Conservation (phyloP, 2,329 filamentous ascomycete genomes). For the Xenoacremonium recifei region DNA sequence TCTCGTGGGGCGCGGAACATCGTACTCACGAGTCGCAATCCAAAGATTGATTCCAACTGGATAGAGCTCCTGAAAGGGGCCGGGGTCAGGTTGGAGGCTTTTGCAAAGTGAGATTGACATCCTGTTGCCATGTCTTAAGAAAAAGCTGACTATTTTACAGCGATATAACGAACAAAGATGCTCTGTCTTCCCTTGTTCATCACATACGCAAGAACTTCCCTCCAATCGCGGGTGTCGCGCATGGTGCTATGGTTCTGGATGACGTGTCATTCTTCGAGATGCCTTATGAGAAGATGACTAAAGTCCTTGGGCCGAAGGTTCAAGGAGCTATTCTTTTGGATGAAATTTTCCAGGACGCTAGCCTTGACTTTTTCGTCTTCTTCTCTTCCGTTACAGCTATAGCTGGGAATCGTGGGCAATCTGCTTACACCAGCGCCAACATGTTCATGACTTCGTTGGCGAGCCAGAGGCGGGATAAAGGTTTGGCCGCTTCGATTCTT, state of each 20-base stretch:
- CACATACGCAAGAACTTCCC: conserved; percentile 24
- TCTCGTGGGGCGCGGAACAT: conserved; percentile 34
- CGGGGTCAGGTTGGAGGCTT: conserved; percentile 6
- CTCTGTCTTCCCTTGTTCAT: conserved; percentile 5
- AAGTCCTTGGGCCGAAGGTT: conserved; percentile 36
- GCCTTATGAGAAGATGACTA: conserved; percentile 25
- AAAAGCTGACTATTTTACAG: neutral
- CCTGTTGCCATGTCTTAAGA: too few relatives aligned
- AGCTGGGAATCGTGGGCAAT: conserved; percentile 36
- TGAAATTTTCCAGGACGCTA: conserved; percentile 24
- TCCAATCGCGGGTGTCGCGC: conserved; percentile 38
- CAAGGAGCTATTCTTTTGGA: conserved; percentile 33
- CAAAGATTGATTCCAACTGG: conserved; percentile 30
- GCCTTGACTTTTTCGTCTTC: conserved; percentile 41
- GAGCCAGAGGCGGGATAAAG: conserved; percentile 24
- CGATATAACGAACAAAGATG: conserved; percentile 10
- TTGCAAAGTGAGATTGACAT: conserved; percentile 2
- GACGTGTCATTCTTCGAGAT: conserved; percentile 34
- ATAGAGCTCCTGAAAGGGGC: conserved; percentile 13
- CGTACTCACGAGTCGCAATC: conserved; percentile 37
- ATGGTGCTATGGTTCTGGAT: conserved; percentile 44
- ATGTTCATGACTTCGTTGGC: conserved; percentile 34
- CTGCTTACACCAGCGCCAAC: conserved; percentile 37
- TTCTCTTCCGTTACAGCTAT: conserved; percentile 37
- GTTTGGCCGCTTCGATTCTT: conserved; percentile 37